Conservation (phyloP, 768 basidiomycete genomes). For the Hericium coralloides region DNA sequence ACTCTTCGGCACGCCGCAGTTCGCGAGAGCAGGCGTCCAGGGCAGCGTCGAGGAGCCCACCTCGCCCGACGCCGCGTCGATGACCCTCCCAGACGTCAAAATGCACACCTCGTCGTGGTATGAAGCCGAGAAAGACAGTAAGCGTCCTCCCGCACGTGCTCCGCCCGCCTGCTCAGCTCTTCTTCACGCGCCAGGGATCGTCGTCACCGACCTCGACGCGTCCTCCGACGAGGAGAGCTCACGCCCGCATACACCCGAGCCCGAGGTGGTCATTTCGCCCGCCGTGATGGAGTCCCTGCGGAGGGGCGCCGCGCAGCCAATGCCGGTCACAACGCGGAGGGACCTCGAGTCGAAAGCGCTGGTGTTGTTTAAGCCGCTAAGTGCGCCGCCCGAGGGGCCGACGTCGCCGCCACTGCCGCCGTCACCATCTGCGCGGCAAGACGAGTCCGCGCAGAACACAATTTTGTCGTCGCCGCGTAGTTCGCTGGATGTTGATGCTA, state of each 20-base stretch:
- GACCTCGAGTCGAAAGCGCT: background rate
- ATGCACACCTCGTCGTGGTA: constrained; percentile 16
- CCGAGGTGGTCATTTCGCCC: constrained; percentile 1
- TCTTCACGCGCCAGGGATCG: constrained; percentile 4
- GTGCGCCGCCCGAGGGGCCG: background rate
- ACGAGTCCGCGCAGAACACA: too few species aligned
- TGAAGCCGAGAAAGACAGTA: constrained; percentile 14
- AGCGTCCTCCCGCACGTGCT: background rate
- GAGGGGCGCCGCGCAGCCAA: background rate
- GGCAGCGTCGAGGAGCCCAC: background rate
- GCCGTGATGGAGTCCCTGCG: constrained; percentile 3
- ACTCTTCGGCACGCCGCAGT: too few species aligned
- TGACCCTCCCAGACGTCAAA: constrained; percentile 1
- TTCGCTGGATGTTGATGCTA: constrained; percentile 3
- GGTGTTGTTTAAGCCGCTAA: background rate
- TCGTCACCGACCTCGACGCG: constrained; percentile 13
- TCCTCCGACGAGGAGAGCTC: constrained; percentile 13
- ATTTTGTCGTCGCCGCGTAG: background rate
- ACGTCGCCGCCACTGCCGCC: background rate
- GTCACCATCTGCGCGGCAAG: background rate
- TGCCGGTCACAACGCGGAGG: background rate
- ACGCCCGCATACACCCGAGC: background rate
- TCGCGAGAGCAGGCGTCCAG: background rate
- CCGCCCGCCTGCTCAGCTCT: background rate
- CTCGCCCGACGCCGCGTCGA: background rate